Conservation (phyloP, 1,284 basidiomycete genomes). For the Agaricales sp. region DNA sequence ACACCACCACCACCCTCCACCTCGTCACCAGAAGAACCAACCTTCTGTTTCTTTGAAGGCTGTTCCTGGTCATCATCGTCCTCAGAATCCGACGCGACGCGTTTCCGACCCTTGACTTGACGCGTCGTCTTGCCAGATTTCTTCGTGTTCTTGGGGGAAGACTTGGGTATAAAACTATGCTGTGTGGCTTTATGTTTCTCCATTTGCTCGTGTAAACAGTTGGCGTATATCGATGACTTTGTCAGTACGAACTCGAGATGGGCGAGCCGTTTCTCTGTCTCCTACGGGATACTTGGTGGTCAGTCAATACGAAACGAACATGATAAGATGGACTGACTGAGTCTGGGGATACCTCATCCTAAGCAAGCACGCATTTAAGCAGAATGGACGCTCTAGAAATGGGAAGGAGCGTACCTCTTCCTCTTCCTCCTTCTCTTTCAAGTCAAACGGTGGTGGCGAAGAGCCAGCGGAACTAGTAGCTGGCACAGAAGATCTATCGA, state of each 20-base stretch:
- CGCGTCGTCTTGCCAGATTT: conserved; percentile 12
- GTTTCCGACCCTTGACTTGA: conserved; percentile 10
- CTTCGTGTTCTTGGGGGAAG: conserved; percentile 9
- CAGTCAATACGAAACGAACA: background rate
- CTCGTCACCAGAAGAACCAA: conserved; percentile 16
- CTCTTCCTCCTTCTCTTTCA: conserved; percentile 4
- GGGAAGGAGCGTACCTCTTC: background rate
- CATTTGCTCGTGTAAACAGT: conserved; percentile 53
- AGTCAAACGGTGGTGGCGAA: conserved; percentile 16
- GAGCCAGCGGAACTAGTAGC: conserved; percentile 18
- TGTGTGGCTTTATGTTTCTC: conserved; percentile 34
- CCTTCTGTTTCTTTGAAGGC: conserved; percentile 22
- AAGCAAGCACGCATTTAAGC: background rate
- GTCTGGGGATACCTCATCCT: conserved; percentile 5
- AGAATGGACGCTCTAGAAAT: background rate
- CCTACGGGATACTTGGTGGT: conserved; percentile 19
- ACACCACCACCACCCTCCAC: conserved; percentile 22
- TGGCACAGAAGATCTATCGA: background rate
- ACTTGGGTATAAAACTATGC: conserved; percentile 11
- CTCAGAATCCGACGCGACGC: conserved; percentile 9
- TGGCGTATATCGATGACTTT: conserved; percentile 52
- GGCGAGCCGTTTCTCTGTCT: conserved; percentile 33
- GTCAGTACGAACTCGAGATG: conserved; percentile 51
- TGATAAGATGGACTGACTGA: background rate
- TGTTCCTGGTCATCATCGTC: conserved; percentile 21